Evolutionary conservation across 1,139 yeast genomes (phyloP), one percentile per base, ranked within the genome.

Genomic region (Torulaspora pretoriensis): DNA sequence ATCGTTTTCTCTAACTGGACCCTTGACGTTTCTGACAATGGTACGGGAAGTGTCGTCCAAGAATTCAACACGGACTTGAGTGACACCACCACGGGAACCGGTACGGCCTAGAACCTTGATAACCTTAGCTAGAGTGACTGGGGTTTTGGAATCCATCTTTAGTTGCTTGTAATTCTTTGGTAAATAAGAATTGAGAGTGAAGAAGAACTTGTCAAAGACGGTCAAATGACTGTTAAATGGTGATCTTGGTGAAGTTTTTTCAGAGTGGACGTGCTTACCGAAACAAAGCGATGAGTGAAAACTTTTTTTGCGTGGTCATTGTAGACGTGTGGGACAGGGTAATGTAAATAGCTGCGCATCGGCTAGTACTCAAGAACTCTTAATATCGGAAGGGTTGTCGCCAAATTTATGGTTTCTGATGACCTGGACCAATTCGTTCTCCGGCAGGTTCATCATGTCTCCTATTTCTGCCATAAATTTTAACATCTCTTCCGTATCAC

Each of bases 41-140:
- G 96, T 86, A 83, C 97, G 89, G 74, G 96, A 79, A 68, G 95
- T 78, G 74, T 92, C 97, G 75, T 90, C 97, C 74, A 92, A 82
- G 85, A 92, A 92, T 78, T 92, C 97, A 69, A 92, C 97, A 78
- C 98, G 90, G 74, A 92, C 97, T 79, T 92, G 98, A 77, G 97
- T 92, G 77, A 92, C 98, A 84, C 97, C 97, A 84, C 98, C 98
- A 81, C 97, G 90, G 73, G 97, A 90, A 73, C 97, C 97, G 83
- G 97, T 90, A 80, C 97, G 89, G 74, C 97, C 97, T 76, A 92
- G 83, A 75, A 92, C 97, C 82, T 92, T 92, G 79, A 87, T 89
- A 73, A 92, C 97, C 81, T 89, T 90, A 74, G 97, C 98, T 77
- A 92, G 87, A 78, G 96, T 92, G 70, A 90, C 97, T 74, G 96